phyloP scores from a whole-genome alignment of 2,329 filamentous ascomycete genomes.

The Elsinoe australis region DNA sequence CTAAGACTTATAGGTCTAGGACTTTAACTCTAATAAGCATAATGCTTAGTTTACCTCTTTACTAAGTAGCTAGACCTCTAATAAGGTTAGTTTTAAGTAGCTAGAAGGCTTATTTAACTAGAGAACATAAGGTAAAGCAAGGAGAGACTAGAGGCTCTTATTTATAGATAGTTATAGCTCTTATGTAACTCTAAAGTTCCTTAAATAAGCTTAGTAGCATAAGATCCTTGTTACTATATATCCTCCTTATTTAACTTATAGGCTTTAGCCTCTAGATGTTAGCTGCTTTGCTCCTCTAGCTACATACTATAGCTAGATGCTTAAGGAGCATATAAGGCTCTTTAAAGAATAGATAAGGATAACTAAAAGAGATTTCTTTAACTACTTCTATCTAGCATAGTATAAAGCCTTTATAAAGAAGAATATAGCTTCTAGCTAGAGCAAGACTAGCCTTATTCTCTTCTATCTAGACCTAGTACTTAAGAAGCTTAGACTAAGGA shows the following conservation, averaged over 20 bases:
- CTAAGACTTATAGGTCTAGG: conserved; percentile 21
- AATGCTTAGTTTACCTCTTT: conserved; percentile 19
- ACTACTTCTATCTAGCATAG: conserved; percentile 19
- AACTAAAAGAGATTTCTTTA: conserved; percentile 20
- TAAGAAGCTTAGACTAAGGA: conserved; percentile 7
- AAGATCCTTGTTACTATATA: conserved; percentile 18
- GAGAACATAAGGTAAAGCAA: conserved; percentile 17
- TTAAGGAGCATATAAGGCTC: conserved; percentile 13
- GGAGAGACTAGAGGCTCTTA: conserved; percentile 19
- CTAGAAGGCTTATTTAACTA: conserved; percentile 19
- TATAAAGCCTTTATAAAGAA: conserved; percentile 17
- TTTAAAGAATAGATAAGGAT: conserved; percentile 16
- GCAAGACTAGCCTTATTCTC: conserved; percentile 19
- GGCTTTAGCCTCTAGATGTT: conserved; percentile 22
- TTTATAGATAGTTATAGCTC: conserved; percentile 21
- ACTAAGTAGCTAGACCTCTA: conserved; percentile 20
- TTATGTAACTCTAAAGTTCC: conserved; percentile 18
- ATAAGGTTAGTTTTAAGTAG: conserved; percentile 21
- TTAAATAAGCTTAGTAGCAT: conserved; percentile 16
- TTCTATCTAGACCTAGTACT: conserved; percentile 19
- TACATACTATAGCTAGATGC: conserved; percentile 20
- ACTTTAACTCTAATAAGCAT: conserved; percentile 18
- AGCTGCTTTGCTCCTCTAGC: conserved; percentile 21
- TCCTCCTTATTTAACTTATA: conserved; percentile 20
- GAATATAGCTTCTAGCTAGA: conserved; percentile 19